A percentile compares a stretch with the other conserved stretches of the same genome.
Conservation (phyloP, 2,329 filamentous ascomycete genomes). For the Colletotrichum theobromicola region DNA sequence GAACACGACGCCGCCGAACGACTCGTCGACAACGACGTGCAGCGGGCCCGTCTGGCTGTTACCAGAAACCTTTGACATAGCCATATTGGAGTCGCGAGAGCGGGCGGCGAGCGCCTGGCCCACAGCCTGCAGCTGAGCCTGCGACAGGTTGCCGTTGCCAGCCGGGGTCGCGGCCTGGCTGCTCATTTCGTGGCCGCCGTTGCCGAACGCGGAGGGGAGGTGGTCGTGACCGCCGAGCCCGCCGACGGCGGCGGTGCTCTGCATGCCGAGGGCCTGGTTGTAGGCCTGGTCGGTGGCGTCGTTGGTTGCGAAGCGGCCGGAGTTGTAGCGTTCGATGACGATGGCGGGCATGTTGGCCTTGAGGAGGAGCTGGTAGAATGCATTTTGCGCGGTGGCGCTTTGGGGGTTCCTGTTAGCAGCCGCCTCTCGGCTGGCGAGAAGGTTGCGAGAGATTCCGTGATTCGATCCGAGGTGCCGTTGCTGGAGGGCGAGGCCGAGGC, state of each 20-base stretch:
- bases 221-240: constrained; percentile 9
- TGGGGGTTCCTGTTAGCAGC: constrained; percentile 90
- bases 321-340: constrained; percentile 87
- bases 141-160: constrained; percentile 49
- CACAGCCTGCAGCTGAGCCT: constrained; percentile 75
- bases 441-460: constrained; percentile 60
- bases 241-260: constrained; percentile 27
- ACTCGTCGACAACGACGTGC: constrained; percentile 95
- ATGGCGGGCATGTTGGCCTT: constrained; percentile 94
- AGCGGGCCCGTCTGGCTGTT: constrained; percentile 81
- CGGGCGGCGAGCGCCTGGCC: constrained; percentile 82
- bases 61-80: constrained; percentile 56
- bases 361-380: constrained; percentile 90
- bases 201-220: constrained; percentile 13
- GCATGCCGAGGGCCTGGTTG: constrained; percentile 68
- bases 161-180: constrained; percentile 22
- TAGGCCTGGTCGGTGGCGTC: constrained; percentile 79
- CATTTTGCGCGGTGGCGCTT: constrained; percentile 87
- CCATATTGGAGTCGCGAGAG: constrained; percentile 69
- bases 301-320: constrained; percentile 84
- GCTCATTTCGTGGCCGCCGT: constrained; percentile 31
- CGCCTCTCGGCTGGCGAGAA: constrained; percentile 86
- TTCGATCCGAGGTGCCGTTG: constrained; percentile 40
- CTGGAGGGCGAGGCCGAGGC: constrained; percentile 24
- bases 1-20: constrained; percentile 78